A percentile compares a stretch with the other conserved stretches of the same genome.
Evolutionary conservation across 2,329 filamentous ascomycete genomes (phyloP).

Genomic region (Ilyonectria sp.): DNA sequence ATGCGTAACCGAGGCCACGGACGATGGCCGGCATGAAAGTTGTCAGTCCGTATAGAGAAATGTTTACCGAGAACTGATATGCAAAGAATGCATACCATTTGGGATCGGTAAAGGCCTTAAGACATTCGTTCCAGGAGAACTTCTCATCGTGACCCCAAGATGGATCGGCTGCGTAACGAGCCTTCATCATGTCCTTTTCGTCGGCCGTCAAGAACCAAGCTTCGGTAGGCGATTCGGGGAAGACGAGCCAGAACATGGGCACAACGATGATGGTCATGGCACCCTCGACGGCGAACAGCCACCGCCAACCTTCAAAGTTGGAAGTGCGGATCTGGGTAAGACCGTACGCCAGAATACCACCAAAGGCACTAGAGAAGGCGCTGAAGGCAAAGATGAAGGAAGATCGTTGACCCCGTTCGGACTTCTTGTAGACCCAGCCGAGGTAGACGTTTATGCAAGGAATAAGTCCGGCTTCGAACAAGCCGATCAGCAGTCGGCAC

Average conservation of each 20-base stretch:
- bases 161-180: slow-evolving; percentile 34
- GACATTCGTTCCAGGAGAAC: slow-evolving; percentile 36
- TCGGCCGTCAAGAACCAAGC: slow-evolving; percentile 46
- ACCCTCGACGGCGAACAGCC: slow-evolving; percentile 52
- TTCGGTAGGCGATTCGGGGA: slow-evolving; percentile 46
- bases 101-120: slow-evolving; percentile 44
- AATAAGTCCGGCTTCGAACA: slow-evolving; percentile 40
- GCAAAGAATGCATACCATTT: slow-evolving; percentile 53
- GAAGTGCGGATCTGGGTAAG: slow-evolving; percentile 54
- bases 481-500: slow-evolving; percentile 35
- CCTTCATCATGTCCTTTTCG: slow-evolving; percentile 41
- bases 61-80: slow-evolving; percentile 48
- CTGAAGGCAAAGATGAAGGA: slow-evolving; percentile 59
- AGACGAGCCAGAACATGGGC: slow-evolving; percentile 45
- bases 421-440: slow-evolving; percentile 38
- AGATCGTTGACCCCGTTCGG: slow-evolving; percentile 43
- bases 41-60: slow-evolving; percentile 50
- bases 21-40: slow-evolving; percentile 51
- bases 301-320: slow-evolving; percentile 52
- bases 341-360: slow-evolving; percentile 60
- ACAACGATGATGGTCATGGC: slow-evolving; percentile 55
- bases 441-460: slow-evolving; percentile 41
- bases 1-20: slow-evolving; percentile 49
- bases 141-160: slow-evolving; percentile 28
- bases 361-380: slow-evolving; percentile 58